Evolutionary conservation across 73 alveolate species (phyloP).

Genomic region (Tetrahymena borealis): DNA sequence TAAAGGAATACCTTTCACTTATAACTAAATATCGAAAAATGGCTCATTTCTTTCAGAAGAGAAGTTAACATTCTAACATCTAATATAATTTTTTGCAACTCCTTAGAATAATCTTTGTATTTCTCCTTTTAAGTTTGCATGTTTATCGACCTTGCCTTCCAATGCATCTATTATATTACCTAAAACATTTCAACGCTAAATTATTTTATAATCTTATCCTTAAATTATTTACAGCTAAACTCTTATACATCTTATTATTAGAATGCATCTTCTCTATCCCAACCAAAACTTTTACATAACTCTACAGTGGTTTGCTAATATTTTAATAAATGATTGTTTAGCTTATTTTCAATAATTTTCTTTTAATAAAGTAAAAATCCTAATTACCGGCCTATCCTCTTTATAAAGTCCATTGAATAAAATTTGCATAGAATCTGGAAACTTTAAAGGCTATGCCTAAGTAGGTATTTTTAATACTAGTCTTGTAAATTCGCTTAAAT

Average conservation of each 20-base stretch:
- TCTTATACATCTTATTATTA: neutral
- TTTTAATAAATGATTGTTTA: neutral
- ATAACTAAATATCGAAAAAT: neutral
- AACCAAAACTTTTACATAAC: neutral
- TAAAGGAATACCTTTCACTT: neutral
- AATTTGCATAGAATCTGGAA: neutral
- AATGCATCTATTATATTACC: neutral
- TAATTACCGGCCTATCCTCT: neutral
- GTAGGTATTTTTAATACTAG: neutral
- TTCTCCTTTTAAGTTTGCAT: neutral
- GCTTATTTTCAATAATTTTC: neutral
- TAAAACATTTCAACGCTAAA: neutral
- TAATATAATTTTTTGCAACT: neutral
- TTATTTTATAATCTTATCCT: neutral
- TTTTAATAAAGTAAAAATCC: neutral
- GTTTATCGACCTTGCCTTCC: neutral
- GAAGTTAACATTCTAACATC: neutral
- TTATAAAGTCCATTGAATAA: neutral
- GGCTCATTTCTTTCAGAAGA: neutral
- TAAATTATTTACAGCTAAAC: neutral
- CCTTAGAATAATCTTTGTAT: neutral
- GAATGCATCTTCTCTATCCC: constrained; percentile 3
- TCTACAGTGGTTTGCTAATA: neutral
- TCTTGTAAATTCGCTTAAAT: neutral
- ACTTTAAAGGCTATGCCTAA: neutral